phyloP scores from a whole-genome alignment of 73 alveolate species.

The Vitrella brassicaformis region DNA sequence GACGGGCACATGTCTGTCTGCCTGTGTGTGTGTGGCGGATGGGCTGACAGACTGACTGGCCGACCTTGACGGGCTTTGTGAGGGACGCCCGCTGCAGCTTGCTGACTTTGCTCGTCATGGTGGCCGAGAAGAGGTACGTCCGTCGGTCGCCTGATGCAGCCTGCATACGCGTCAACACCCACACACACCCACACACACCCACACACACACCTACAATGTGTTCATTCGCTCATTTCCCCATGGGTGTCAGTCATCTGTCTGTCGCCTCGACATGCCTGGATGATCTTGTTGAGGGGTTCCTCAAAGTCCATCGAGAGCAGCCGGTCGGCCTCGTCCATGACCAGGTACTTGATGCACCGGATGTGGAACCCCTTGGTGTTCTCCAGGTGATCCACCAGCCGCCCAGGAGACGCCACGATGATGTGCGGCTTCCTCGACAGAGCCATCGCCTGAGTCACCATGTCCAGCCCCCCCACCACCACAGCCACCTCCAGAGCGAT shows the following conservation, averaged over 20 bases:
- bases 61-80: slow-evolving; percentile 74
- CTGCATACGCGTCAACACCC: too few relatives aligned
- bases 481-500: slow-evolving; percentile 71
- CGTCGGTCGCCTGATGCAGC: slow-evolving; percentile 71
- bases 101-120: slow-evolving; percentile 95
- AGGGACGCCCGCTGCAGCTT: slow-evolving; percentile 81
- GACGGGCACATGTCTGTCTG: not conserved
- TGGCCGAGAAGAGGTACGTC: slow-evolving; percentile 94
- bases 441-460: slow-evolving; percentile 91
- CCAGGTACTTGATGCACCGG: slow-evolving; percentile 62
- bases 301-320: slow-evolving; percentile 85
- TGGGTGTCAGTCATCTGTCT: too few relatives aligned
- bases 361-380: slow-evolving; percentile 92
- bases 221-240: too few relatives aligned
- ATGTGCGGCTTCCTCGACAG: slow-evolving; percentile 94
- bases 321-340: slow-evolving; percentile 93
- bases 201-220: too few relatives aligned
- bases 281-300: slow-evolving; percentile 76
- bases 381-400: slow-evolving; percentile 91
- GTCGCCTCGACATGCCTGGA: too few relatives aligned
- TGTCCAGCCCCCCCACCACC: slow-evolving; percentile 84
- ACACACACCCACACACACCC: too few relatives aligned
- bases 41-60: not conserved
- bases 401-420: slow-evolving; percentile 96
- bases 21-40: not conserved